Evolutionary conservation across 176 grass and related monocot species (phyloP), one percentile per base, ranked within the genome.

Genomic region (Cenchrus fungigraminus): DNA sequence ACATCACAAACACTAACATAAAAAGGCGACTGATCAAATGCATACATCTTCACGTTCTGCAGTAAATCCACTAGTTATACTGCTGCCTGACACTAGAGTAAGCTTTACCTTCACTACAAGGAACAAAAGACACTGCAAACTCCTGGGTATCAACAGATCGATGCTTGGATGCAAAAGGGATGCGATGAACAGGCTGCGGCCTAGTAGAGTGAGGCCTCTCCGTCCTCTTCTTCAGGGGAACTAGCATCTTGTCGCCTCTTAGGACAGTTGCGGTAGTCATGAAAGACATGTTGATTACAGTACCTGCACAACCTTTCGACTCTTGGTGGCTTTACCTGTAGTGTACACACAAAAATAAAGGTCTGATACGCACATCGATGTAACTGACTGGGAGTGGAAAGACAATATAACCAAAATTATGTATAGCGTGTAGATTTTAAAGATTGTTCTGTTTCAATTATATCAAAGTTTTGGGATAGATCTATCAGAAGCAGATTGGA

Each of bases 261-360:
- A 4, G 70, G 78, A 51, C 78, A 87, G 71, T 81, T 87, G 22
- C 85, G 78, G 37, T 50, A 68, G 78, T 68, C 78, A 15, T 81
- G 78, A 0, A 62, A 1, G 15, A 4, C 78, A 49, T n/a, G 12
- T 14, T 17, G 6, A 0, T 67, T 46, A 22, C 78, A 87, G 16
- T 0, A 83, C 25, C 65, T 55, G 80, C 86, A 88, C 15, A 47
- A 7, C 57, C 80, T 88, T 71, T 0, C 4, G 19, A 10, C 47
- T 78, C n/a, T 71, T 53, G 1, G 0, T 78, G 86, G 73, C 61
- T 79, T 79, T 79, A 9, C 77, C 77, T 79, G 76, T 5, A 44
- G 20, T 78, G 57, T 50, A 8, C 32, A 34, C 43, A 50, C 44
- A 72, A 22, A 46, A 49, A 46, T 19, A 65, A 79, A 49, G 25